Evolutionary conservation across 768 basidiomycete species (phyloP), one percentile per base, ranked within the genome.

Genomic region (Cyathus striatus): DNA sequence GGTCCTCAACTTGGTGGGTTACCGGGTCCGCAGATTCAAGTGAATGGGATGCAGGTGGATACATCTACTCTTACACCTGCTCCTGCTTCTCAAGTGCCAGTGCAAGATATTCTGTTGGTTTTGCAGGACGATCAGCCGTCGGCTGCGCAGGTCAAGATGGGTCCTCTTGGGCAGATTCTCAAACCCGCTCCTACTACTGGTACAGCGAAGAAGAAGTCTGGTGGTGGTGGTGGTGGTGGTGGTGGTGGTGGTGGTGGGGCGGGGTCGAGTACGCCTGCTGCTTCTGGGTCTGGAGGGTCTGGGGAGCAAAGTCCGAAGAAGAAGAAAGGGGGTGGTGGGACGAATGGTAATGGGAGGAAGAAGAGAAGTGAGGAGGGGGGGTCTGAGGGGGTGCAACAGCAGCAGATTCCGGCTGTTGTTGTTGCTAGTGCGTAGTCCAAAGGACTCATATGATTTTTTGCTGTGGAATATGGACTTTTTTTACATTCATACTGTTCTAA

Each of bases 131-230:
- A 91, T 51, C 25, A 62, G 2, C 81, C 85, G 0, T 65, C 64
- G 25, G 54, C 75, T 9, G 57, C 67, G 3, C 86, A 87, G 50
- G 64, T 73, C 35, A 90, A 86, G 67, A 76, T 90, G 52, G 86
- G 87, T 0, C 90, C 89, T 0, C 63, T 90, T 14, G 89, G 89
- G 5, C 86, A 90, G 58, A 76, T 90, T 46, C 52, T 80, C 54
- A 77, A 79, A 55, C 65, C 70, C 1, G 71, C 69, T 2, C 52
- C 69, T 0, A 59, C 70, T 14, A 54, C 70, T 2, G 66, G 65
- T 1, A 44, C 66, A 9, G 61, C 76, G 59, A 90, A 89, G 76
- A 90, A 87, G 73, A 80, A 78, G 56, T 55, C 55, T 6, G 52
- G 62, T 49, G 44, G 40, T 27, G 39, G 40, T 48, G 47, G 41